phyloP scores from a whole-genome alignment of 148 eudicot genomes.

The Rhododendron simsii region DNA sequence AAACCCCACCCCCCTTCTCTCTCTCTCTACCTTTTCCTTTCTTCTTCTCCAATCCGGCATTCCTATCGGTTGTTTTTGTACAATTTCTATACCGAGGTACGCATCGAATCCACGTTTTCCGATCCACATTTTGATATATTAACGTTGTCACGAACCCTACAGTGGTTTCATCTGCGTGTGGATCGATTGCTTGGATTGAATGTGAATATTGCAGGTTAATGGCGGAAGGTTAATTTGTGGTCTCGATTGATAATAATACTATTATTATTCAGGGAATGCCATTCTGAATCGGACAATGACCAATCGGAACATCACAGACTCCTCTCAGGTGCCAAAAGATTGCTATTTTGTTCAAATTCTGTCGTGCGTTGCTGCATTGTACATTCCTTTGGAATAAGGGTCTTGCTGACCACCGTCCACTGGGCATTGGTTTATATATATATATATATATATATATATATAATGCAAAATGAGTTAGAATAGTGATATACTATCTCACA shows the following conservation, averaged over 20 bases:
- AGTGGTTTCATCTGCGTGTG: neutral
- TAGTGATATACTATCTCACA: neutral
- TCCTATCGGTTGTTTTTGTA: neutral
- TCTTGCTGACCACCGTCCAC: neutral
- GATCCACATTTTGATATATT: neutral
- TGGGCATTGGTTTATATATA: no score
- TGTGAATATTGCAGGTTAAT: conserved; percentile 10
- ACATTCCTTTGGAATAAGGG: neutral
- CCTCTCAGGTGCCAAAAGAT: conserved; percentile 11
- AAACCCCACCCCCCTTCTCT: neutral
- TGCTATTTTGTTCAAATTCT: neutral
- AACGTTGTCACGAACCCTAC: conserved; percentile 2
- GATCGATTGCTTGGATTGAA: neutral
- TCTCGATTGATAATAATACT: neutral
- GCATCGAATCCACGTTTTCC: neutral
- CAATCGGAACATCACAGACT: neutral
- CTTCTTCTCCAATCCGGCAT: neutral
- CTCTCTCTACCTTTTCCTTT: neutral
- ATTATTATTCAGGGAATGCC: neutral
- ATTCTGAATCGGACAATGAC: conserved; percentile 6
- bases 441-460: no score
- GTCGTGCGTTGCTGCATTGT: neutral
- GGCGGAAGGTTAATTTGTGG: conserved; percentile 6
- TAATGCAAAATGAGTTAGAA: neutral
- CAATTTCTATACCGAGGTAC: conserved; percentile 7